phyloP scores from a whole-genome alignment of 2,329 filamentous ascomycete genomes.

The Aspergillus sp. region DNA sequence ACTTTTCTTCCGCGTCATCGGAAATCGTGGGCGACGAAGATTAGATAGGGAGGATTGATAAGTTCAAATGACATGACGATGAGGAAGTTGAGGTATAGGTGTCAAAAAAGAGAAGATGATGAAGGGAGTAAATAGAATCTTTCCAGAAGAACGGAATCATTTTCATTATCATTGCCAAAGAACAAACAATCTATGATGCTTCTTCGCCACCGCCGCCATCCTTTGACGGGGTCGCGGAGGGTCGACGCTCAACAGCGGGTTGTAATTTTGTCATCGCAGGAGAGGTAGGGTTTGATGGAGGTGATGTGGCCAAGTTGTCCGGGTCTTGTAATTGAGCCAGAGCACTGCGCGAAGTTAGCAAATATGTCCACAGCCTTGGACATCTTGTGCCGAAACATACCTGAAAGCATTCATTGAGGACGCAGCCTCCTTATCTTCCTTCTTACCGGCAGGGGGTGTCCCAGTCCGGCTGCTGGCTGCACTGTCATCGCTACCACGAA shows the following conservation, averaged over 20 bases:
- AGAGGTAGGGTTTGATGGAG: conserved; percentile 49
- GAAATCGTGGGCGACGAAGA: conserved; percentile 25
- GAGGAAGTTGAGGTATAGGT: conserved; percentile 15
- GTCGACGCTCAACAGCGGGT: conserved; percentile 44
- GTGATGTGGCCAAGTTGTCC: conserved; percentile 48
- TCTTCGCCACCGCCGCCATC: conserved; percentile 33
- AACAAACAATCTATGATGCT: conserved; percentile 40
- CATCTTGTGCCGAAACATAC: conserved; percentile 55
- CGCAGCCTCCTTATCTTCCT: conserved; percentile 61
- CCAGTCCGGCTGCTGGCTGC: conserved; percentile 84
- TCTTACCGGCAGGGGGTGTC: conserved; percentile 72
- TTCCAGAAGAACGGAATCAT: conserved; percentile 36
- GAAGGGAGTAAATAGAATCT: conserved; percentile 26
- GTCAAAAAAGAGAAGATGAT: conserved; percentile 11
- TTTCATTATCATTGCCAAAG: conserved; percentile 39
- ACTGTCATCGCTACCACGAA: conserved; percentile 78
- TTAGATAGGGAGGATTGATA: conserved; percentile 19
- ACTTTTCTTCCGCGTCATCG: conserved; percentile 7
- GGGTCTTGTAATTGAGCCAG: conserved; percentile 48
- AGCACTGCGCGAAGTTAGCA: conserved; percentile 37
- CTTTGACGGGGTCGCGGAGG: conserved; percentile 46
- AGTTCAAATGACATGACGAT: conserved; percentile 16
- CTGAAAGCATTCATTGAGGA: conserved; percentile 89
- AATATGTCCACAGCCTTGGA: background rate
- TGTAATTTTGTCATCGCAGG: conserved; percentile 48